A percentile compares a stretch with the other conserved stretches of the same genome.
phyloP scores from a whole-genome alignment of 331 rosid genomes.

The Phaseolus coccineus region DNA sequence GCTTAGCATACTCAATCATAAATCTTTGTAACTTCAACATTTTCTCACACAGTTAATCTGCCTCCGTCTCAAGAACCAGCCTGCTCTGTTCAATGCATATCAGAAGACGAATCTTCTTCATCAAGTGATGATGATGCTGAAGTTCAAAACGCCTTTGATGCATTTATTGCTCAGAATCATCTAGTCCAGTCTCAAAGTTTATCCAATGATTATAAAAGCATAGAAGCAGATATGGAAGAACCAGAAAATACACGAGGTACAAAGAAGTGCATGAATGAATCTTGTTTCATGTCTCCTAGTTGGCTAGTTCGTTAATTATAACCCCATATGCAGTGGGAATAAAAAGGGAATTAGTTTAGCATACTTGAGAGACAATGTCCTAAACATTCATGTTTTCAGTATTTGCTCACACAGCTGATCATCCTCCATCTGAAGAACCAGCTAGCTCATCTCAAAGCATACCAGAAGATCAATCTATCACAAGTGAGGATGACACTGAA shows the following conservation, averaged over 20 bases:
- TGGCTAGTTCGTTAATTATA: conserved; percentile 30
- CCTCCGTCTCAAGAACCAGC: conserved; percentile 44
- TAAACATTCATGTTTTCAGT: conserved; percentile 24
- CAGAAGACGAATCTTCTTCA: conserved; percentile 52
- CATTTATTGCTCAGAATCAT: conserved; percentile 54
- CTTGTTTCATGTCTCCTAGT: conserved; percentile 20
- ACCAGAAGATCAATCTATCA: conserved; percentile 52
- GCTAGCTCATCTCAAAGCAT: conserved; percentile 39
- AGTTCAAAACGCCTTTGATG: conserved; percentile 46
- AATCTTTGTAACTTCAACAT: conserved; percentile 24
- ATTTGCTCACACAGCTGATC: conserved; percentile 42
- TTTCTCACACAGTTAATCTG: conserved; percentile 38
- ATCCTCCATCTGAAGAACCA: conserved; percentile 44
- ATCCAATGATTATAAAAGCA: conserved; percentile 35
- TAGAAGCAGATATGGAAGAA: conserved; percentile 46
- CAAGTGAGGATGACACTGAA: conserved; percentile 54
- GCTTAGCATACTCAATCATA: conserved; percentile 2
- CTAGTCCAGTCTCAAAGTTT: conserved; percentile 42
- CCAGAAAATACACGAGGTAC: conserved; percentile 57
- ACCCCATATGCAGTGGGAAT: conserved; percentile 24
- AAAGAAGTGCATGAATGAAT: conserved; percentile 37
- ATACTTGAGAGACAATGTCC: conserved; percentile 18
- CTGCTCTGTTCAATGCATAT: conserved; percentile 44
- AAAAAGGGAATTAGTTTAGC: conserved; percentile 13
- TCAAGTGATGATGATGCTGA: conserved; percentile 56